Base-by-base conservation (phyloP, 345 rosid species). In the Crucihimalaya himalaica region DNA sequence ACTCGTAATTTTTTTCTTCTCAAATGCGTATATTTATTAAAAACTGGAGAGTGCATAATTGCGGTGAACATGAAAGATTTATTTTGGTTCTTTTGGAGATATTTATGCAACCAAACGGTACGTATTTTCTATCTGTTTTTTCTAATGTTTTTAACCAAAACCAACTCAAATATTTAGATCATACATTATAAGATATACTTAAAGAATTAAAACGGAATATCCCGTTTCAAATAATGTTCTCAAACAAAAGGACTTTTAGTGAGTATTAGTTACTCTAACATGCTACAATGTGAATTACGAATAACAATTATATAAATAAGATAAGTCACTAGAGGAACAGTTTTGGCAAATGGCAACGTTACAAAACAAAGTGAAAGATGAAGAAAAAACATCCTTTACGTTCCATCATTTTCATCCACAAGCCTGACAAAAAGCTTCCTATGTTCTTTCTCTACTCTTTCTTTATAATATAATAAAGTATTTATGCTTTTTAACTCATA, bases 391-490 rank as follows among this genome's bases (percentile, higher is more conserved):
- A 66, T 57, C 59, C 27, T 67, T 56, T 48, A 57, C 66, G 78
- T 66, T 66, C 78, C 66, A 65, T 74, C 78, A 34, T 74, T 74
- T 74, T 74, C 66, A 58, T 56, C 51, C 78, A 57, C 64, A 58
- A 66, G 47, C 43, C 72, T 74, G 72, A 35, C 60, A 48, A 42
- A 72, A 55, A 73, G 77, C 71, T 73, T 63, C 57, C 57, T 23
- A 64, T 73, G 77, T 73, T 54, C 29, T 73, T 53, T 54, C 48
- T 31, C 46, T 43, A 53, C 45, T 53, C 63, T 53, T 63, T 15
- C 53, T 42, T 52, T 62, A 51, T 62, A 39, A 39, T 50, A 72
- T 39, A 27, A 19, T 34, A 35, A 35, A 62, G 18, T 51, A 27
- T 53, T 40, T 28, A 54, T 48, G 15, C 29, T 60, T 60, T 19